These are phyloP conservation scores for Hypericum androsaemum DNA, from an alignment of 345 rosid genomes.

Conservation along the genomic window DNA sequence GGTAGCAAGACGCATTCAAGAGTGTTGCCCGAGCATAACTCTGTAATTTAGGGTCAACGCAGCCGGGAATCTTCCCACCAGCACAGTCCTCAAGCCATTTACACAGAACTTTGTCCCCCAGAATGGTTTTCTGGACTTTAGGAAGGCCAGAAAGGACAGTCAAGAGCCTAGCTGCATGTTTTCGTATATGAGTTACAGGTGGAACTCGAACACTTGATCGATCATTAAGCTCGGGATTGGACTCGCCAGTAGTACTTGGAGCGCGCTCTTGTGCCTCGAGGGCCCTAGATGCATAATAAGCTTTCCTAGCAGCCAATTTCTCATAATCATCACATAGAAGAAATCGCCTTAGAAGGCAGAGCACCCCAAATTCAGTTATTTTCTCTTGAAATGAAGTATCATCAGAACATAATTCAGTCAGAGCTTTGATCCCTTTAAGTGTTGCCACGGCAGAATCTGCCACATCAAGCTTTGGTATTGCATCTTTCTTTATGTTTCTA, in stretches of 20 bases:
- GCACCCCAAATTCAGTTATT: constrained; percentile 54
- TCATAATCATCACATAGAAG: constrained; percentile 84
- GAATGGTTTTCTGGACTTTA: constrained; percentile 54
- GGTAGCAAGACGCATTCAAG: constrained; percentile 59
- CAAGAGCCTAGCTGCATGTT: constrained; percentile 87
- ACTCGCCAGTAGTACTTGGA: constrained; percentile 33
- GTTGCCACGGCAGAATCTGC: constrained; percentile 88
- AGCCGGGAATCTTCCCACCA: constrained; percentile 53
- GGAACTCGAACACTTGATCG: constrained; percentile 68
- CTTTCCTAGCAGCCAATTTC: constrained; percentile 77
- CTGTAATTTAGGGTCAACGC: constrained; percentile 68
- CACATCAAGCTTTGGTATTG: constrained; percentile 48
- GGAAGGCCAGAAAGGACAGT: constrained; percentile 79
- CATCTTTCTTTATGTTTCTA: constrained; percentile 65
- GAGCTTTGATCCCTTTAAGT: constrained; percentile 75
- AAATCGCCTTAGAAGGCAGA: constrained; percentile 79
- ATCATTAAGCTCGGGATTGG: constrained; percentile 32
- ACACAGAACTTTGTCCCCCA: constrained; percentile 62
- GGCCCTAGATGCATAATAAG: constrained; percentile 82
- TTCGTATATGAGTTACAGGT: constrained; percentile 78
- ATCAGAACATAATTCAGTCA: constrained; percentile 64
- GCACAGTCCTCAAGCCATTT: constrained; percentile 97
- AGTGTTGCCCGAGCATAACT: constrained; percentile 89
- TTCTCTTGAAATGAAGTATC: constrained; percentile 61
- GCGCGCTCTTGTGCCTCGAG: constrained; percentile 45